Evolutionary conservation across 2,329 filamentous ascomycete genomes (phyloP).

Genomic region (Orbilia javanica): DNA sequence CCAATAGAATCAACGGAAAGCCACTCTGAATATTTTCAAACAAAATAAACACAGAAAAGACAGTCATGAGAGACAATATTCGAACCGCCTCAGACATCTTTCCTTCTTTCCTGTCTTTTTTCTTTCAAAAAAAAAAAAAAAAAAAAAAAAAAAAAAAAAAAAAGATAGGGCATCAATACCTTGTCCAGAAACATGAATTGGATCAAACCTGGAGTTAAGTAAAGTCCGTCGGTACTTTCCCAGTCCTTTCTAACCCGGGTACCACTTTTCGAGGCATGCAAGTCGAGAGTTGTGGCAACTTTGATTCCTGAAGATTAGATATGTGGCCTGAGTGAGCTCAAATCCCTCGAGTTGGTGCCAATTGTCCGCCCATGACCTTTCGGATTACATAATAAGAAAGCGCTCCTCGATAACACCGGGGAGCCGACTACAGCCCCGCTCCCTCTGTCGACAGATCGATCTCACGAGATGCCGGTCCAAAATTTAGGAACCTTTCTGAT

Average conservation of each 20-base stretch:
- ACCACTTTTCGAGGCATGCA: constrained; percentile 2
- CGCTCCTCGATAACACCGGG: neutral
- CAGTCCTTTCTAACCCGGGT: neutral
- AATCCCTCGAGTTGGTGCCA: constrained; percentile 19
- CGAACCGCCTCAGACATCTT: neutral
- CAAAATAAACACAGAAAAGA: constrained; percentile 4
- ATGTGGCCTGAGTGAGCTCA: constrained; percentile 7
- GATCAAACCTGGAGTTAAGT: neutral
- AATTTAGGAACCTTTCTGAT: neutral
- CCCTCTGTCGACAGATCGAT: constrained; percentile 1
- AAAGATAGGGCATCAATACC: neutral
- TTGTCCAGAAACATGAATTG: neutral
- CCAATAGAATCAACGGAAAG: constrained; percentile 16
- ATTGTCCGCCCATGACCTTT: constrained; percentile 8
- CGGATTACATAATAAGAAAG: constrained; percentile 13
- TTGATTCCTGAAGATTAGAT: constrained; percentile 1
- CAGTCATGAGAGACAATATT: neutral
- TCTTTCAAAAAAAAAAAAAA: too few species aligned
- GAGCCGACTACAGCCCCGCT: neutral
- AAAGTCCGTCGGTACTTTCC: constrained; percentile 2
- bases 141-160: too few species aligned
- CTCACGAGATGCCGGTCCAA: neutral
- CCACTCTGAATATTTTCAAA: constrained; percentile 7
- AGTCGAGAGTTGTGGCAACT: neutral
- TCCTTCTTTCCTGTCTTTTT: neutral